phyloP scores from a whole-genome alignment of 257 asterid genomes.

The Vinca minor region DNA sequence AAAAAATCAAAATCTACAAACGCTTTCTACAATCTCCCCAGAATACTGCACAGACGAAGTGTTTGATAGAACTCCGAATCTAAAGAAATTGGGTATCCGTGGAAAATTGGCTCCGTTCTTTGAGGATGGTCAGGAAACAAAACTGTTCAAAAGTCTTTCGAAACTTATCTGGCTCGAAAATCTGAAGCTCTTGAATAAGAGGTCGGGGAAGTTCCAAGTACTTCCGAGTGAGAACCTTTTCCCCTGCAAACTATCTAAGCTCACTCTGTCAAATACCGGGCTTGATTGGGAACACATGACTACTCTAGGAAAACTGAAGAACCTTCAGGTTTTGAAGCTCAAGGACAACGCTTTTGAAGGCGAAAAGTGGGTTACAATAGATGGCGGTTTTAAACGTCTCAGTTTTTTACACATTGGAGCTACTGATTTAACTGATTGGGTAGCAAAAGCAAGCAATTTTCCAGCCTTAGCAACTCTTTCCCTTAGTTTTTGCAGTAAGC shows the following conservation, averaged over 20 bases:
- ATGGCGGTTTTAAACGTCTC: constrained; percentile 15
- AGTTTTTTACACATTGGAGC: constrained; percentile 16
- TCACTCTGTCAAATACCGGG: constrained; percentile 4
- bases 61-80: constrained; percentile 33
- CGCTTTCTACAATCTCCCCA: constrained; percentile 44
- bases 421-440: constrained; percentile 16
- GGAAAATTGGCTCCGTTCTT: constrained; percentile 22
- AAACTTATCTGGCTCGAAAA: neutral
- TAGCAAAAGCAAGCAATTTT: constrained; percentile 16
- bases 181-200: constrained; percentile 7
- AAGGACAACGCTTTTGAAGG: constrained; percentile 17
- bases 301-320: neutral
- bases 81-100: constrained; percentile 38
- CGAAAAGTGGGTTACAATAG: constrained; percentile 12
- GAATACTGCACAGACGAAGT: constrained; percentile 47
- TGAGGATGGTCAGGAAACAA: neutral
- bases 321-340: constrained; percentile 14
- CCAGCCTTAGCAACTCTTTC: constrained; percentile 14
- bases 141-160: neutral
- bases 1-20: constrained; percentile 35
- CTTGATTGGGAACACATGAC: constrained; percentile 11
- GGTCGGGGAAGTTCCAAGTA: too few relatives aligned
- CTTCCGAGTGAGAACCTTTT: constrained; percentile 1
- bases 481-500: constrained; percentile 11
- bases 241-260: constrained; percentile 6